Base-by-base conservation (phyloP, 23 red algal genomes). In the Pyropia haitanensis region DNA sequence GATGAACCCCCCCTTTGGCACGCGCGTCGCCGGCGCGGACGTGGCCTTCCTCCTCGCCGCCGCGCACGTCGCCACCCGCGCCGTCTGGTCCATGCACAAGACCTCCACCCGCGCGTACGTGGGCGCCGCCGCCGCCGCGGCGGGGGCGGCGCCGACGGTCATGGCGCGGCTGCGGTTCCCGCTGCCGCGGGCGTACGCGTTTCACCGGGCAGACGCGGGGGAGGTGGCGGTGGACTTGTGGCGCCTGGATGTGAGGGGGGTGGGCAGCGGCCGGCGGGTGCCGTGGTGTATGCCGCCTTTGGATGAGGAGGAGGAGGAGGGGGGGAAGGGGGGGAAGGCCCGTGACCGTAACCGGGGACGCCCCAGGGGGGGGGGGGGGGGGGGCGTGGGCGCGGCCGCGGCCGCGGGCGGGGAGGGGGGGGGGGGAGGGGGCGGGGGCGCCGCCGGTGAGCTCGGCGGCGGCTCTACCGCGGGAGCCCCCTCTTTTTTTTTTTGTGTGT, bases 1-100 rank as follows among this genome's bases (percentile, higher is more conserved):
- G 33, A 73, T 91, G 72, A 98, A 98, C 56, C 86, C 94, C 20
- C 94, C 94, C 60, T 98, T 98, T 80, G 94, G 94, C 21, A 98
- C 94, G 29, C 78, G 82, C 50, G 67, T 61, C n/a, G 49, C 49
- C 18, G 79, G 79, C 51, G 68, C 72, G n/a, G 94, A 98, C 56
- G 19, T 89, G 15, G 67, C 64, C 8, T 98, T 98, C 63, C 58
- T 91, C 18, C 67, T 65, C 30, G 52, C 51, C 16, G 94, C 85
- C 26, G 27, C 82, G 19, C 52, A 32, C 1, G 2, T 88, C 0
- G 25, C 52, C 19, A 1, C 2, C 56, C 64, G 31, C 30, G 46
- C 73, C 26, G 85, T 98, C 25, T 98, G 91, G 57, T 87, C 85
- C 14, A 58, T 98, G 75, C 94, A 98, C 85, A 98, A 98, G 83